A percentile compares a stretch with the other conserved stretches of the same genome.
Evolutionary conservation across 805 yeast species (phyloP).

Genomic region (Teunomyces tritomae): DNA sequence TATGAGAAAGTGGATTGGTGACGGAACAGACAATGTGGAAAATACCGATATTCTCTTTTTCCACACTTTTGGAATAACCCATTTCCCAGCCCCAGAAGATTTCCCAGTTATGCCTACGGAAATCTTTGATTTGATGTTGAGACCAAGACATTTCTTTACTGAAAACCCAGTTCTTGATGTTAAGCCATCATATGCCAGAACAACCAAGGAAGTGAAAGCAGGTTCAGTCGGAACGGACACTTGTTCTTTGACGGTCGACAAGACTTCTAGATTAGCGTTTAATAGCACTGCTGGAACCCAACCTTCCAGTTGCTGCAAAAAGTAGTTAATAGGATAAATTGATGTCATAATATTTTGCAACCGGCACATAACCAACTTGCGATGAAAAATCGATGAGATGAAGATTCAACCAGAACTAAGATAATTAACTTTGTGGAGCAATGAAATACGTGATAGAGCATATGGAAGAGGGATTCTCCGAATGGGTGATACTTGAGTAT

Average conservation of each 20-base stretch:
- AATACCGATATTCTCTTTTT: constrained; percentile 71
- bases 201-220: constrained; percentile 42
- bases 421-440: neutral
- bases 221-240: constrained; percentile 32
- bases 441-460: constrained; percentile 96
- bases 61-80: constrained; percentile 84
- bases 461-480: constrained; percentile 96
- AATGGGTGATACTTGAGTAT: constrained; percentile 92
- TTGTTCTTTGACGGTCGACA: constrained; percentile 40
- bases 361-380: neutral
- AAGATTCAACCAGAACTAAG: neutral
- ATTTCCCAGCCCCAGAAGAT: constrained; percentile 87
- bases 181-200: constrained; percentile 54
- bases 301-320: constrained; percentile 24
- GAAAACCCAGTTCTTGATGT: constrained; percentile 79
- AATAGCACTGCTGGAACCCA: constrained; percentile 25
- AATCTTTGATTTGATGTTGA: constrained; percentile 67
- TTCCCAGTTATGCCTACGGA: constrained; percentile 90
- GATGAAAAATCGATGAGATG: constrained; percentile 1
- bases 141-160: constrained; percentile 77
- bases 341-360: neutral
- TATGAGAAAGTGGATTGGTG: constrained; percentile 67
- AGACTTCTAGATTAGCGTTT: constrained; percentile 53
- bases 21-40: constrained; percentile 55
- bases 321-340: constrained; percentile 1